phyloP scores from a whole-genome alignment of 1,284 basidiomycete genomes.

The Ganoderma boninense region DNA sequence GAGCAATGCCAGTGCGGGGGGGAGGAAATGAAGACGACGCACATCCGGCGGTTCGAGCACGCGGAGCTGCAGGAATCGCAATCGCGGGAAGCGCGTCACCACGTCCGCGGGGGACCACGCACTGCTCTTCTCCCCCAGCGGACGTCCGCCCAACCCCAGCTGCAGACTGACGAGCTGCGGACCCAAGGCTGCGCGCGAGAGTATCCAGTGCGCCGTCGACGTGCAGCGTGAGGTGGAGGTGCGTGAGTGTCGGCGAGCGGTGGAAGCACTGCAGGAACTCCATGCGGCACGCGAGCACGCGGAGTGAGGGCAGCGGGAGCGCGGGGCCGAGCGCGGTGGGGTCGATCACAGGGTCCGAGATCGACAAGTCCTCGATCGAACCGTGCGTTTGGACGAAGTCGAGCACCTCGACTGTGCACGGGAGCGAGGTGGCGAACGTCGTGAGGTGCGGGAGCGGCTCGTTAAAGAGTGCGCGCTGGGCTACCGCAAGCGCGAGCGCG shows the following conservation, averaged over 20 bases:
- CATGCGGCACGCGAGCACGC: slow-evolving; percentile 6
- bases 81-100: neutral
- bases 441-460: slow-evolving; percentile 7
- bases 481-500: neutral
- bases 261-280: slow-evolving; percentile 7
- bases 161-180: slow-evolving; percentile 11
- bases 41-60: neutral
- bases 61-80: slow-evolving; percentile 2
- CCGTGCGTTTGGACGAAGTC: slow-evolving; percentile 12
- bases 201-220: neutral
- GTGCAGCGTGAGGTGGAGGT: slow-evolving; percentile 6
- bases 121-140: neutral
- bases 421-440: slow-evolving; percentile 11
- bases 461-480: neutral
- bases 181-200: neutral
- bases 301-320: slow-evolving; percentile 10
- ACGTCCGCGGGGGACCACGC: slow-evolving; percentile 2
- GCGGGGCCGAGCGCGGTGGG: neutral
- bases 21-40: neutral
- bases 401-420: slow-evolving; percentile 5
- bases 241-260: slow-evolving; percentile 10
- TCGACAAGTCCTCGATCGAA: slow-evolving; percentile 6
- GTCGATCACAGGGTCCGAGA: slow-evolving; percentile 1
- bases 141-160: neutral
- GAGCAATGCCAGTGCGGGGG: neutral